phyloP scores from a whole-genome alignment of 345 rosid species.

The Lepidium didymum region DNA sequence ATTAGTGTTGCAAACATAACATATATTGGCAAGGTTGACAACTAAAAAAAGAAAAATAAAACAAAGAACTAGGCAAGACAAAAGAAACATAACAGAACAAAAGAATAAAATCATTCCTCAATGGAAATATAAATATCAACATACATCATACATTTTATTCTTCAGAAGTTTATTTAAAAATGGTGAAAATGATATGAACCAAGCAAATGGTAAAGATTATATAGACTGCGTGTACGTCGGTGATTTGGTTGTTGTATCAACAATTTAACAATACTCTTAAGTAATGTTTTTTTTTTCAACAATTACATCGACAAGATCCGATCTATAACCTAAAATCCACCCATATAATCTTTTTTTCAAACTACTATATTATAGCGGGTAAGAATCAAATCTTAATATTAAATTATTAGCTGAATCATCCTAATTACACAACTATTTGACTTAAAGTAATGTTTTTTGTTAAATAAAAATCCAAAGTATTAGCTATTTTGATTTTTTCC shows the following conservation, averaged over 20 bases:
- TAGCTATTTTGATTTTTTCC: conserved; percentile 5
- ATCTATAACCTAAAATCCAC: too few species aligned
- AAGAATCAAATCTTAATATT: too few species aligned
- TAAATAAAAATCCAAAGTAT: background rate
- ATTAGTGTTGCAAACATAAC: background rate
- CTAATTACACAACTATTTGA: too few species aligned
- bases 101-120: background rate
- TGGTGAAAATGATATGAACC: background rate
- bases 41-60: background rate
- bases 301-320: too few species aligned
- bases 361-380: too few species aligned
- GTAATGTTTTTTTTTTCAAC: too few species aligned
- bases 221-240: background rate
- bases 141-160: too few species aligned
- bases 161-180: background rate
- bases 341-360: too few species aligned
- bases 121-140: background rate
- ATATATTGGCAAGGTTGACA: conserved; percentile 4
- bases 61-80: background rate
- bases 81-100: conserved; percentile 18
- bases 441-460: too few species aligned
- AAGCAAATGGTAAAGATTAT: background rate
- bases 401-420: too few species aligned
- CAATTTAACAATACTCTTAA: background rate
- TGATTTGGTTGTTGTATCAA: background rate